Base-by-base conservation (phyloP, 2,329 filamentous ascomycete genomes). In the Westerdykella sp. region DNA sequence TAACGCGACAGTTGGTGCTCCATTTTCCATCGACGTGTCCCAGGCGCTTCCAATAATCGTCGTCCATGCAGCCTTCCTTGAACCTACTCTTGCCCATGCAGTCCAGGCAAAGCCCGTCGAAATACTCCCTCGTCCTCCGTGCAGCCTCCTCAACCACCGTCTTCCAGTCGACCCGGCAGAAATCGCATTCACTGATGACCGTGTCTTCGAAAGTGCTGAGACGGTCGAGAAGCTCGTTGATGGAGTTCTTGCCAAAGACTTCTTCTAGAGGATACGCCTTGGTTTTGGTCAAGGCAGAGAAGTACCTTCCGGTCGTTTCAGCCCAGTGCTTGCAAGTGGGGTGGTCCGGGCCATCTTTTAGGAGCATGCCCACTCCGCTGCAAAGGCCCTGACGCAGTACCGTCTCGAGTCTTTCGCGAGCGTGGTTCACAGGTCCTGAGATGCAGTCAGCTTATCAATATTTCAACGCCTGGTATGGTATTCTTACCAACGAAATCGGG, bases 61-160 rank as follows among this genome's bases (percentile, higher is more conserved):
- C 37, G 25, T 62, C 47, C 1, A 37, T n/a, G 28, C 37, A 32
- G 10, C 43, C 37, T 13, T 40, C 45, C 44, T 39, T 47, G 7
- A 45, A 42, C 28, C 44, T 46, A 22, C 46, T 51, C 3, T 37
- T 31, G 22, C 55, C 42, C 55, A 62, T 63, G 44, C 62, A 63
- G 22, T 64, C 59, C 4, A 66, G 40, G 30, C 63, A 66, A 18
- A 65, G 34, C 4, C 63, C 63, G 12, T 65, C 46, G 39, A 66
- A 66, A 40, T 50, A 46, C 9, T 25, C 14, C 23, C 1, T n/a
- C 13, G 38, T 40, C 25, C 34, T 41, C 4, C 12, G 9, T 2
- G 14, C 30, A 5, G 43, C 34, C 7, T 7, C 1, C 21, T 10
- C 7, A 11, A 51, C 35, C 12, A 28, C 22, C 12, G 6, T 3